Percentiles rank a stretch among this genome's conserved stretches.
Conservation (phyloP, 1,139 yeast genomes). For the Pneumocystis jirovecii region DNA sequence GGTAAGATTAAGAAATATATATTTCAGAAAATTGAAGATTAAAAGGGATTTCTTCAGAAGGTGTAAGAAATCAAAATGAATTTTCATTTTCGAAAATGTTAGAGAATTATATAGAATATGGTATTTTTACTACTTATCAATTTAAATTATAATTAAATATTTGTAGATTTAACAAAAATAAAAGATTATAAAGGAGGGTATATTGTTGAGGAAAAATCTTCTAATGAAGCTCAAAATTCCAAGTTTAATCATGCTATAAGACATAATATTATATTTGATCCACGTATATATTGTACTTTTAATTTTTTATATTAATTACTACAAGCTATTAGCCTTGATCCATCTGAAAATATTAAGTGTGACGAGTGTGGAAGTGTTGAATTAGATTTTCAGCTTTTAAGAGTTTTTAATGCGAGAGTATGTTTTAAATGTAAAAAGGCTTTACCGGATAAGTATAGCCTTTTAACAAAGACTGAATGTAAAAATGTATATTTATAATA, state of each 20-base stretch:
- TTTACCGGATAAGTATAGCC: slow-evolving; percentile 72
- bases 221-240: background rate
- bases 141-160: background rate
- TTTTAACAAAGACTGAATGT: slow-evolving; percentile 90
- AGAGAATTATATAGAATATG: slow-evolving; percentile 70
- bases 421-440: slow-evolving; percentile 63
- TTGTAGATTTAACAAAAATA: slow-evolving; percentile 59
- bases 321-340: slow-evolving; percentile 30
- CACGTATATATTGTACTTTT: background rate
- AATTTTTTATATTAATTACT: background rate
- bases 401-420: slow-evolving; percentile 56
- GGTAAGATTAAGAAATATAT: slow-evolving; percentile 9
- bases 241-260: slow-evolving; percentile 13
- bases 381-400: slow-evolving; percentile 55
- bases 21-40: slow-evolving; percentile 3
- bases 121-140: slow-evolving; percentile 9
- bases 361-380: slow-evolving; percentile 63
- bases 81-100: slow-evolving; percentile 20
- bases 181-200: slow-evolving; percentile 82
- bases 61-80: slow-evolving; percentile 7
- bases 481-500: slow-evolving; percentile 60
- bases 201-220: slow-evolving; percentile 32
- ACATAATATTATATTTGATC: slow-evolving; percentile 13
- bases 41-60: background rate
- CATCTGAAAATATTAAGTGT: slow-evolving; percentile 56